Conservation (phyloP, 1,139 yeast species). For the Diutina sp. region DNA sequence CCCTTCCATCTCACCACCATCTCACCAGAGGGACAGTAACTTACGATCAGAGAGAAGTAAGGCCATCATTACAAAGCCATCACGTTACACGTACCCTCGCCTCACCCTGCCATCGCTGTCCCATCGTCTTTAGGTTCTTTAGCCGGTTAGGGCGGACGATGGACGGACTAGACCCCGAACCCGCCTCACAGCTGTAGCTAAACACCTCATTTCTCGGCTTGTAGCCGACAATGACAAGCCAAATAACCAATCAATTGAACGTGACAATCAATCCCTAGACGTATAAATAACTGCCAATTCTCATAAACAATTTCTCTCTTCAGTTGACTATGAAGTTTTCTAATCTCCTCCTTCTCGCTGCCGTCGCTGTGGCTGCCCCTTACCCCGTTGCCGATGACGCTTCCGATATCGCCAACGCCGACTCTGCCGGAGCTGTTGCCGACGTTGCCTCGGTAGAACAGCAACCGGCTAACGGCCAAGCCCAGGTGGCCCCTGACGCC, state of each 20-base stretch:
- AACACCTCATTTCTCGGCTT: background rate
- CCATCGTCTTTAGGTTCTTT: background rate
- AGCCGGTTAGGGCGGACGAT: background rate
- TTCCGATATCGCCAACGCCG: background rate
- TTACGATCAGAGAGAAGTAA: too few relatives aligned
- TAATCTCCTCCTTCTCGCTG: background rate
- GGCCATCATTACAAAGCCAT: too few relatives aligned
- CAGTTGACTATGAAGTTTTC: background rate
- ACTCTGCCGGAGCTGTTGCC: background rate
- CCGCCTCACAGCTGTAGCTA: background rate
- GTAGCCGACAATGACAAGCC: background rate
- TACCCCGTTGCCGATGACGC: background rate
- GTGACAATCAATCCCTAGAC: background rate
- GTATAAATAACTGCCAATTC: background rate
- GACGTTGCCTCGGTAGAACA: background rate
- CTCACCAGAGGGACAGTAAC: too few relatives aligned
- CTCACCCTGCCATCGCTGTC: background rate
- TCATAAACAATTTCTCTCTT: background rate
- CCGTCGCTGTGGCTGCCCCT: background rate
- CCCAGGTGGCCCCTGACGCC: background rate
- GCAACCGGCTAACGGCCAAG: background rate
- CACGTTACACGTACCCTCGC: background rate
- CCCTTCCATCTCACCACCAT: too few relatives aligned
- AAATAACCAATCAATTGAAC: background rate
- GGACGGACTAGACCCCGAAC: background rate